Conservation (phyloP, 805 yeast genomes). For the Candida loeiensis region DNA sequence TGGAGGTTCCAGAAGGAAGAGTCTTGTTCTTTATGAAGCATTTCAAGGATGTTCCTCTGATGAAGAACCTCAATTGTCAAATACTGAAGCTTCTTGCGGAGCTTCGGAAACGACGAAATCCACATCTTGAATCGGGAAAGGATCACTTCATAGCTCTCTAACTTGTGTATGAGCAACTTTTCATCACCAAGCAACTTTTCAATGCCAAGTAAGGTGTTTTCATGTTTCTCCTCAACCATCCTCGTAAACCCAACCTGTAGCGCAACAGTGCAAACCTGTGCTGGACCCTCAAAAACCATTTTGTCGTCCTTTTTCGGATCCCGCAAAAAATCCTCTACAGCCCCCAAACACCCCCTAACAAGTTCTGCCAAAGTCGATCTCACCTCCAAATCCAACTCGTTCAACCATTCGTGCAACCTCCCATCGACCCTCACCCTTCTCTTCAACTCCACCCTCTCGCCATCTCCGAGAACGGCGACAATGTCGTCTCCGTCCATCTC, state of each 20-base stretch:
- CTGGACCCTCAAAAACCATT: slow-evolving; percentile 44
- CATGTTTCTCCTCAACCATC: slow-evolving; percentile 35
- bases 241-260: slow-evolving; percentile 57
- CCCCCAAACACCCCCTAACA: slow-evolving; percentile 17
- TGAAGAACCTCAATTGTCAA: slow-evolving; percentile 68
- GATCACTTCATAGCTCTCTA: too few relatives aligned
- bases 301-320: neutral
- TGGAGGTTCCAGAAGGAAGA: slow-evolving; percentile 48
- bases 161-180: too few relatives aligned
- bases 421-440: slow-evolving; percentile 43
- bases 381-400: slow-evolving; percentile 52
- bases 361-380: slow-evolving; percentile 43
- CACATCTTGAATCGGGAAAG: too few relatives aligned
- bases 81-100: slow-evolving; percentile 50
- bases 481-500: slow-evolving; percentile 35
- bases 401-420: slow-evolving; percentile 60
- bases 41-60: slow-evolving; percentile 39
- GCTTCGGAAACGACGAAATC: slow-evolving; percentile 15
- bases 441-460: slow-evolving; percentile 49
- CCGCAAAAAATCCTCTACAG: neutral
- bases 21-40: slow-evolving; percentile 8
- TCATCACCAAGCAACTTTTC: too few relatives aligned
- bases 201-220: too few relatives aligned
- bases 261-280: slow-evolving; percentile 55
- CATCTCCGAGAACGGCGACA: slow-evolving; percentile 49